These are phyloP conservation scores for Eutrema heterophyllum DNA, from an alignment of 345 rosid genomes.

Conservation along the genomic window DNA sequence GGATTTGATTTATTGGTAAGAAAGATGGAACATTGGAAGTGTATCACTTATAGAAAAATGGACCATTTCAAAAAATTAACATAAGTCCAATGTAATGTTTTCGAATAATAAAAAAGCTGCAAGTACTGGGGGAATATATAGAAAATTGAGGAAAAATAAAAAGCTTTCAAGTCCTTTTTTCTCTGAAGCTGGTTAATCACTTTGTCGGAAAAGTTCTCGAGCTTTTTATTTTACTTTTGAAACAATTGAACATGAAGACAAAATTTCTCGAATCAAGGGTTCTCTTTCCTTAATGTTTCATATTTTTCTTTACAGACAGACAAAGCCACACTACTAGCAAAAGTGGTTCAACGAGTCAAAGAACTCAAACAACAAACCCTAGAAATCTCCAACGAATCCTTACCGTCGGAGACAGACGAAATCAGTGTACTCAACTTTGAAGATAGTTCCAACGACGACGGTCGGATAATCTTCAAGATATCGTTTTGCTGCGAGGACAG, in stretches of 20 bases:
- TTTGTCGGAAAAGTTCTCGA: conserved; percentile 40
- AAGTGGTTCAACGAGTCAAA: conserved; percentile 83
- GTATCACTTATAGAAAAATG: background rate
- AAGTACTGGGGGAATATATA: conserved; percentile 15
- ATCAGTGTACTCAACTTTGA: conserved; percentile 53
- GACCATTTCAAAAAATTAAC: background rate
- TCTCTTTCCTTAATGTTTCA: background rate
- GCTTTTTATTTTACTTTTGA: conserved; percentile 28
- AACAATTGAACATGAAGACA: conserved; percentile 5
- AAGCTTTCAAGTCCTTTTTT: conserved; percentile 13
- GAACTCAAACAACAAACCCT: conserved; percentile 76
- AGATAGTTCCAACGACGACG: conserved; percentile 52
- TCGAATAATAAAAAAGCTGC: conserved; percentile 14
- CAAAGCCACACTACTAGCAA: conserved; percentile 87
- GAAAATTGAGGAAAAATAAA: conserved; percentile 11
- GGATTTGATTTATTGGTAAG: background rate
- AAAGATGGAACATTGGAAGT: background rate
- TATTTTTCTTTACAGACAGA: conserved; percentile 51
- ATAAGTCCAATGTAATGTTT: background rate
- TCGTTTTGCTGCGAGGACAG: conserved; percentile 89
- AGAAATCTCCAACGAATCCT: conserved; percentile 50
- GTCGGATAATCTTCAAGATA: conserved; percentile 62
- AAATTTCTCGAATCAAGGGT: conserved; percentile 1
- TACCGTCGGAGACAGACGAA: conserved; percentile 86
- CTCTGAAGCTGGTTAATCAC: conserved; percentile 8